Evolutionary conservation across 2,329 filamentous ascomycete genomes (phyloP).

Genomic region (Pseudopyricularia cyperi): DNA sequence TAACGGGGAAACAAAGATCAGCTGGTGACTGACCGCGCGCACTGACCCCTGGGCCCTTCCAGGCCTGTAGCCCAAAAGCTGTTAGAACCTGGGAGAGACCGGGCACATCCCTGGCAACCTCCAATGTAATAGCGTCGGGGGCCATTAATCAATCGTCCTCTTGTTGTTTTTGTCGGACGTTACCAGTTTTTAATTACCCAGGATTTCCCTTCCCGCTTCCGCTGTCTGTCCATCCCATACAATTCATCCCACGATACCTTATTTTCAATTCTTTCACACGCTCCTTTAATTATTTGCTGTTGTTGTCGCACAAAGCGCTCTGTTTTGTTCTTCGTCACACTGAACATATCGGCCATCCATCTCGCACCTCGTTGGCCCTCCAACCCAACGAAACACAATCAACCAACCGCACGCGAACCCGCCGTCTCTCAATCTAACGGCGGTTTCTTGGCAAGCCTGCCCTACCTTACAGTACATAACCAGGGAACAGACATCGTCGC

Average conservation of each 20-base stretch:
- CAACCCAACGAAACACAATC: too few relatives aligned
- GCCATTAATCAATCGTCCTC: not conserved
- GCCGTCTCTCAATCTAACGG: not conserved
- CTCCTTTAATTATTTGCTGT: too few relatives aligned
- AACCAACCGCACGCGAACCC: too few relatives aligned
- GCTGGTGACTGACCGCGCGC: not conserved
- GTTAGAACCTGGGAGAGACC: not conserved
- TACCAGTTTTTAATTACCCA: not conserved
- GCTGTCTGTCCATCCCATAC: not conserved
- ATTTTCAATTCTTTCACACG: not conserved
- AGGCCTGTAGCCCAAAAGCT: not conserved
- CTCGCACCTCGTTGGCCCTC: not conserved
- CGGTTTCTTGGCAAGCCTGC: not conserved
- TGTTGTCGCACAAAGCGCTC: not conserved
- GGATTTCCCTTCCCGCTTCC: not conserved
- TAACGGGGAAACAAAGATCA: not conserved
- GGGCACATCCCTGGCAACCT: not conserved
- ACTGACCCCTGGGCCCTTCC: not conserved
- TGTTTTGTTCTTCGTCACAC: not conserved
- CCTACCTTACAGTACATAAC: not conserved
- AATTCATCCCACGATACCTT: not conserved
- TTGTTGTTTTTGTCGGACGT: not conserved
- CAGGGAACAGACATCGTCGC: not conserved
- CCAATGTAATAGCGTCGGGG: not conserved
- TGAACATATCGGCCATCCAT: not conserved